phyloP scores from a whole-genome alignment of 192 early-diverging fungal species.

The Lobulomyces angularis region DNA sequence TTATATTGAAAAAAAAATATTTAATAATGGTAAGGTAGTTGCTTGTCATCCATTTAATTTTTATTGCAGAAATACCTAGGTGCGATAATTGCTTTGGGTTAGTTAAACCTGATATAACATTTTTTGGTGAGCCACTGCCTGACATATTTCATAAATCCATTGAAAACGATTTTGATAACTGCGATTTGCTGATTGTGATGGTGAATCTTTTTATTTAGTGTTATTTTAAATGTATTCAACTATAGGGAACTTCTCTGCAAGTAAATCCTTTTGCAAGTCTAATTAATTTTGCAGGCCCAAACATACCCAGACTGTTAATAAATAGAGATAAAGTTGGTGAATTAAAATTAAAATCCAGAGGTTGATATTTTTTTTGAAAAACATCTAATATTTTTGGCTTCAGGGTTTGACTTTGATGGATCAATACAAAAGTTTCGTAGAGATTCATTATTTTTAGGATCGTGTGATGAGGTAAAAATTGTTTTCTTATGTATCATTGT shows the following conservation, averaged over 20 bases:
- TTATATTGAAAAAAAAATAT: conserved; percentile 37
- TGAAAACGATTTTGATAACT: conserved; percentile 54
- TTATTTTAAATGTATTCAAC: too few species aligned
- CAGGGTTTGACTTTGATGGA: conserved; percentile 76
- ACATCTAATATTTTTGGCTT: not conserved
- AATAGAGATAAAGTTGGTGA: conserved; percentile 75
- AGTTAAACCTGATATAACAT: conserved; percentile 92
- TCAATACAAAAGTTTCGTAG: conserved; percentile 43
- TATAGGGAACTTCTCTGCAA: conserved; percentile 79
- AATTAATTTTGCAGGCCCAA: conserved; percentile 44
- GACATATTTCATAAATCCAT: conserved; percentile 52
- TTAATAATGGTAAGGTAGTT: too few species aligned
- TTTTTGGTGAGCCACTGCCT: conserved; percentile 88
- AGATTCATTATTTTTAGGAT: conserved; percentile 69
- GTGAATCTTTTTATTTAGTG: too few species aligned
- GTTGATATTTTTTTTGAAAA: conserved; percentile 6
- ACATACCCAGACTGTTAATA: conserved; percentile 77
- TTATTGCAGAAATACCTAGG: conserved; percentile 55
- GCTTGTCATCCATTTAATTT: too few species aligned
- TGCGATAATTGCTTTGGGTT: conserved; percentile 56
- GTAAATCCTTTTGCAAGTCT: conserved; percentile 84
- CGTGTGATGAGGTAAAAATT: conserved; percentile 78
- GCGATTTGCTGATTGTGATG: conserved; percentile 85
- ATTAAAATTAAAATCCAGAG: conserved; percentile 13
- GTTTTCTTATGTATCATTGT: too few species aligned